These are phyloP conservation scores for Tagetes erecta DNA, from an alignment of 129 eudicot genomes.

Conservation along the genomic window DNA sequence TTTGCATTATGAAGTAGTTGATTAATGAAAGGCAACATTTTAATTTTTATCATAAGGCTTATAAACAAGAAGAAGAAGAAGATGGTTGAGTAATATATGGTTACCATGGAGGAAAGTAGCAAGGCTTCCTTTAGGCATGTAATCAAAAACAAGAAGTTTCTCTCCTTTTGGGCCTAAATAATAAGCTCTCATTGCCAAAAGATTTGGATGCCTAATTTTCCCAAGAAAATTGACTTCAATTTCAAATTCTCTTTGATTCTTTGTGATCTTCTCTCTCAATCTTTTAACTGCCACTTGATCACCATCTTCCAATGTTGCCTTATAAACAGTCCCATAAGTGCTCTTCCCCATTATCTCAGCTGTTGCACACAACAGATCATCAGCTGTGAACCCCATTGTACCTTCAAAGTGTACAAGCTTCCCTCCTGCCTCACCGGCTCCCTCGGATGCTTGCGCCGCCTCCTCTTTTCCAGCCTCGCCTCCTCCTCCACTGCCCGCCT, in stretches of 20 bases:
- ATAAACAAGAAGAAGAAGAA: not conserved
- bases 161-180: constrained; percentile 92
- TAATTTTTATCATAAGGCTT: not conserved
- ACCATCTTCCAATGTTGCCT: constrained; percentile 81
- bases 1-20: not conserved
- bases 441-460: constrained; percentile 56
- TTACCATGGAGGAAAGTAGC: constrained; percentile 76
- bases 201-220: constrained; percentile 74
- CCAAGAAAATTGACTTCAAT: constrained; percentile 73
- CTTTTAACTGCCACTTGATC: constrained; percentile 86
- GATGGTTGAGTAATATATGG: constrained; percentile 2
- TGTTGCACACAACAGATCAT: constrained; percentile 85
- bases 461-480: constrained; percentile 22
- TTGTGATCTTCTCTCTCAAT: constrained; percentile 74
- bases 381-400: constrained; percentile 77
- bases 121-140: constrained; percentile 84
- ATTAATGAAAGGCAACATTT: not conserved
- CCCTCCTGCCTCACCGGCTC: constrained; percentile 71
- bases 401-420: constrained; percentile 91
- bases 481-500: constrained; percentile 1
- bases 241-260: constrained; percentile 75
- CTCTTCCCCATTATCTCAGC: constrained; percentile 94
- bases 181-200: constrained; percentile 80
- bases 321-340: constrained; percentile 89
- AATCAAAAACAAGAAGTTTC: constrained; percentile 89